phyloP scores from a whole-genome alignment of 2,329 filamentous ascomycete genomes.

The Monosporascus ibericus region DNA sequence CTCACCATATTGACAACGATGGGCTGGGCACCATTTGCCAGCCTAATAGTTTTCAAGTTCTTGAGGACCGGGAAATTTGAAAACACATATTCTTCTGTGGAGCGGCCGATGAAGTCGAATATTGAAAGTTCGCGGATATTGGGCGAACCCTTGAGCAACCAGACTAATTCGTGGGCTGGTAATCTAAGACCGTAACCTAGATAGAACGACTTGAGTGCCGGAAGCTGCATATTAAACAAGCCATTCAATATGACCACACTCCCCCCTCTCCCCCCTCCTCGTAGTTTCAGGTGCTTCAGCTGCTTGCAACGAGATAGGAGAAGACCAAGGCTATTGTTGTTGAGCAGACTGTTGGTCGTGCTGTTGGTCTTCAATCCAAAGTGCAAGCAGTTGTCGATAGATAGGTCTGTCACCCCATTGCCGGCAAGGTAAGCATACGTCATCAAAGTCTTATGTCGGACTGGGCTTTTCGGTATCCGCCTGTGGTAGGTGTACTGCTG shows the following conservation, averaged over 20 bases:
- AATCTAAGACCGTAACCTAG: neutral
- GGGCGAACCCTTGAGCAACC: neutral
- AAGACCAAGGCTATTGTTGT: neutral
- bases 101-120: neutral
- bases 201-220: conserved; percentile 11
- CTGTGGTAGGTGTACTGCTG: conserved; percentile 6
- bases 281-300: conserved; percentile 16
- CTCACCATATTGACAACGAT: neutral
- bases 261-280: conserved; percentile 1
- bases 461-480: conserved; percentile 2
- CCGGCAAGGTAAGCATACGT: conserved; percentile 6
- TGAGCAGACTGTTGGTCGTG: conserved; percentile 1
- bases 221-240: neutral
- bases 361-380: conserved; percentile 7
- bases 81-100: neutral
- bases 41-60: neutral
- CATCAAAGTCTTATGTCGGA: conserved; percentile 1
- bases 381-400: conserved; percentile 6
- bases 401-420: conserved; percentile 9
- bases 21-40: neutral
- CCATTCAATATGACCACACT: neutral
- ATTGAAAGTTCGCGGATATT: neutral
- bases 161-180: neutral
- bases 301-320: conserved; percentile 4
- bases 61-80: neutral